These are phyloP conservation scores for Pyrus communis DNA, from an alignment of 306 rosid genomes.

Conservation along the genomic window DNA sequence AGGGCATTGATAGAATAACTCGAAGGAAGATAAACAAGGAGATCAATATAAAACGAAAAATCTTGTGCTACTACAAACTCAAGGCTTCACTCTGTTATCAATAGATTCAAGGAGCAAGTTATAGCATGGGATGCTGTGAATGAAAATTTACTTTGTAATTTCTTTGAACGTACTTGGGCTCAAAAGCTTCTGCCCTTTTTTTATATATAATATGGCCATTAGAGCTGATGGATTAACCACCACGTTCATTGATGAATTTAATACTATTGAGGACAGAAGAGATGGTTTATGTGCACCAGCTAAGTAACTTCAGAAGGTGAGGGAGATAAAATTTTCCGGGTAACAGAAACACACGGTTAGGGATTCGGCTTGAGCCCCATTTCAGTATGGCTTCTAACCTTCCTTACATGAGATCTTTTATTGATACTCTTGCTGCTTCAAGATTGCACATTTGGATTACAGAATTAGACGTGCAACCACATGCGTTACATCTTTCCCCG, in stretches of 20 bases:
- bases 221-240: conserved; percentile 28
- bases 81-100: conserved; percentile 41
- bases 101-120: conserved; percentile 47
- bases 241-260: conserved; percentile 61
- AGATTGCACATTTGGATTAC: conserved; percentile 68
- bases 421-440: conserved; percentile 59
- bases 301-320: conserved; percentile 44
- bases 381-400: conserved; percentile 37
- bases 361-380: conserved; percentile 70
- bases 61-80: too few relatives aligned
- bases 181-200: conserved; percentile 18
- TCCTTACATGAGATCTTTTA: conserved; percentile 55
- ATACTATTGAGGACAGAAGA: conserved; percentile 51
- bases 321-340: conserved; percentile 27
- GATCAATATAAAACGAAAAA: too few relatives aligned
- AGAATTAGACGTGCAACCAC: conserved; percentile 47
- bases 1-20: too few relatives aligned
- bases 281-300: conserved; percentile 34
- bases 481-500: too few relatives aligned
- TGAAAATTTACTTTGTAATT: conserved; percentile 53
- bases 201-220: conserved; percentile 27
- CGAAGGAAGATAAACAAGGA: too few relatives aligned
- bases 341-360: conserved; percentile 9
- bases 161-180: conserved; percentile 48
- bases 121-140: conserved; percentile 77